A percentile compares a stretch with the other conserved stretches of the same genome.
Conservation (phyloP, 805 yeast genomes). For the Danielozyma ontarioensis region DNA sequence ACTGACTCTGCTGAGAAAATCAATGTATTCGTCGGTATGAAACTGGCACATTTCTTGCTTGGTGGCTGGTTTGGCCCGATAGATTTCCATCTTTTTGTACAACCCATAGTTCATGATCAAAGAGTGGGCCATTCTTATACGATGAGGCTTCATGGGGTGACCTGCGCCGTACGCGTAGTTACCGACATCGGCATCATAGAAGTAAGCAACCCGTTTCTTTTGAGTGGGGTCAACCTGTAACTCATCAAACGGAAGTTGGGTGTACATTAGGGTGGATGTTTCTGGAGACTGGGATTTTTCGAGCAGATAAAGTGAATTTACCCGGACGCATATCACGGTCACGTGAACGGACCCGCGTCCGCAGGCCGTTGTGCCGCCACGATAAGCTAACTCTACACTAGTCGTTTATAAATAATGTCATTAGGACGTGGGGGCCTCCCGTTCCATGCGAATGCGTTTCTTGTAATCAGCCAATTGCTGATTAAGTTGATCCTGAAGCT, state of each 20-base stretch:
- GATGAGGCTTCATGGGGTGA: constrained; percentile 98
- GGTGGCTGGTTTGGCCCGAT: constrained; percentile 96
- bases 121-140: constrained; percentile 98
- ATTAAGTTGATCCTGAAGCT: constrained; percentile 42
- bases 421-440: too few relatives aligned
- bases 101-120: constrained; percentile 95
- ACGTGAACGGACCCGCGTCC: too few relatives aligned
- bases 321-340: too few relatives aligned
- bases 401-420: too few relatives aligned
- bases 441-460: neutral
- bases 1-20: constrained; percentile 82
- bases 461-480: constrained; percentile 24
- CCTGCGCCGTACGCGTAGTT: constrained; percentile 98
- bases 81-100: constrained; percentile 94
- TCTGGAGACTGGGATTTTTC: neutral
- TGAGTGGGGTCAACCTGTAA: constrained; percentile 35
- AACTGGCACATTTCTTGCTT: constrained; percentile 97
- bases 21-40: constrained; percentile 96
- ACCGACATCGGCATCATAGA: constrained; percentile 77
- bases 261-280: constrained; percentile 21
- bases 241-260: constrained; percentile 42
- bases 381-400: too few relatives aligned
- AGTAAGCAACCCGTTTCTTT: constrained; percentile 40
- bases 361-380: too few relatives aligned
- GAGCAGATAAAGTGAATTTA: too few relatives aligned